Conservation (phyloP, 805 yeast species). For the Kluyveromyces siamensis region DNA sequence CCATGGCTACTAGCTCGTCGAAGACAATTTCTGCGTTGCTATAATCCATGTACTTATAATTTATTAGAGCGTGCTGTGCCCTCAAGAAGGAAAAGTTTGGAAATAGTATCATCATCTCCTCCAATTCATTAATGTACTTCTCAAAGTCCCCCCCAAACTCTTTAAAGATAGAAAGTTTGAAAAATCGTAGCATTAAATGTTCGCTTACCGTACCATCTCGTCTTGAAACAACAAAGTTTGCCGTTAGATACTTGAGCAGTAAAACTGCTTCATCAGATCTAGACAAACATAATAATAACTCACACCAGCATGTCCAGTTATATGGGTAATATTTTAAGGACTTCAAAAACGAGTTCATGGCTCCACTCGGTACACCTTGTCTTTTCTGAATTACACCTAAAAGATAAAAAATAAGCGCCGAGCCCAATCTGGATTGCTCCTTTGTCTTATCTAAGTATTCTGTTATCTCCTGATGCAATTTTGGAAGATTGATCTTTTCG, state of each 20-base stretch:
- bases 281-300: slow-evolving; percentile 52
- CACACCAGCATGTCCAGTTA: slow-evolving; percentile 94
- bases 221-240: slow-evolving; percentile 12
- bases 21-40: slow-evolving; percentile 68
- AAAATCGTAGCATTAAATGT: slow-evolving; percentile 41
- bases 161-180: slow-evolving; percentile 59
- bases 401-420: slow-evolving; percentile 59
- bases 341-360: slow-evolving; percentile 49
- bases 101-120: slow-evolving; percentile 42
- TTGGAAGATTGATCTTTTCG: slow-evolving; percentile 19
- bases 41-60: slow-evolving; percentile 81
- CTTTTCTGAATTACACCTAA: slow-evolving; percentile 56
- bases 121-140: slow-evolving; percentile 42
- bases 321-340: slow-evolving; percentile 65
- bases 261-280: slow-evolving; percentile 51
- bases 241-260: slow-evolving; percentile 32
- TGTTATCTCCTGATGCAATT: slow-evolving; percentile 36
- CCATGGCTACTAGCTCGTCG: slow-evolving; percentile 60
- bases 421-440: slow-evolving; percentile 22
- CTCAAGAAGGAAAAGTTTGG: slow-evolving; percentile 70
- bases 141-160: slow-evolving; percentile 67
- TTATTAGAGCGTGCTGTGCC: slow-evolving; percentile 73
- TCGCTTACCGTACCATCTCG: slow-evolving; percentile 2
- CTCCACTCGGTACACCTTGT: slow-evolving; percentile 50
- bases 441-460: slow-evolving; percentile 9